A percentile compares a stretch with the other conserved stretches of the same genome.
Evolutionary conservation across 2,329 filamentous ascomycete genomes (phyloP).

Genomic region (Coniella vitis): DNA sequence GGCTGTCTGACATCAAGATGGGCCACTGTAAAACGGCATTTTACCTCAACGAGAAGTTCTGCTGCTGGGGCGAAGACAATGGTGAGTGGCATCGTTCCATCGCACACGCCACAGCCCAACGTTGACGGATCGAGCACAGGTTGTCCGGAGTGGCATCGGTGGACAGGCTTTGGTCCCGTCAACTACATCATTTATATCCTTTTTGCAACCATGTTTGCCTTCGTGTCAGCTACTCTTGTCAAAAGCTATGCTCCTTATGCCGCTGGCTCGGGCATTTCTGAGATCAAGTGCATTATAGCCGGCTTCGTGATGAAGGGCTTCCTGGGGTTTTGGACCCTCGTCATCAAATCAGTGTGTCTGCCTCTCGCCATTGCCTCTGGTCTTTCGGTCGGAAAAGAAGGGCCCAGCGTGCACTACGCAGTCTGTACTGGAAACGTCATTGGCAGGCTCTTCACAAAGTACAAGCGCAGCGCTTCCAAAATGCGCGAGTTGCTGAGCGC

Average conservation of each 20-base stretch:
- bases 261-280: conserved; percentile 91
- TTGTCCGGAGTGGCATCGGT: conserved; percentile 81
- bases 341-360: conserved; percentile 89
- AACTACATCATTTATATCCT: conserved; percentile 88
- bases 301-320: conserved; percentile 99
- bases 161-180: conserved; percentile 69
- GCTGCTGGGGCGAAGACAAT: conserved; percentile 92
- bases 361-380: conserved; percentile 91
- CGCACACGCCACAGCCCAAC: not conserved
- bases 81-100: conserved; percentile 38
- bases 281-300: conserved; percentile 99
- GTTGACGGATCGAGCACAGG: conserved; percentile 37
- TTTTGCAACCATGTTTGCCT: conserved; percentile 78
- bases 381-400: conserved; percentile 92
- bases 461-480: conserved; percentile 84
- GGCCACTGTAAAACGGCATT: conserved; percentile 95
- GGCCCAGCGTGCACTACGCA: conserved; percentile 97
- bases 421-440: conserved; percentile 97
- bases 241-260: conserved; percentile 92
- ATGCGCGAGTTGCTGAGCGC: conserved; percentile 92
- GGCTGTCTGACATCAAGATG: conserved; percentile 90
- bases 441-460: conserved; percentile 86
- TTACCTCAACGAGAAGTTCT: conserved; percentile 95
- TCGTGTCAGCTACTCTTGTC: conserved; percentile 75
- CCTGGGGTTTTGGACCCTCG: conserved; percentile 78